Evolutionary conservation across 148 eudicot genomes (phyloP).

Genomic region (Amaranthus palmeri): DNA sequence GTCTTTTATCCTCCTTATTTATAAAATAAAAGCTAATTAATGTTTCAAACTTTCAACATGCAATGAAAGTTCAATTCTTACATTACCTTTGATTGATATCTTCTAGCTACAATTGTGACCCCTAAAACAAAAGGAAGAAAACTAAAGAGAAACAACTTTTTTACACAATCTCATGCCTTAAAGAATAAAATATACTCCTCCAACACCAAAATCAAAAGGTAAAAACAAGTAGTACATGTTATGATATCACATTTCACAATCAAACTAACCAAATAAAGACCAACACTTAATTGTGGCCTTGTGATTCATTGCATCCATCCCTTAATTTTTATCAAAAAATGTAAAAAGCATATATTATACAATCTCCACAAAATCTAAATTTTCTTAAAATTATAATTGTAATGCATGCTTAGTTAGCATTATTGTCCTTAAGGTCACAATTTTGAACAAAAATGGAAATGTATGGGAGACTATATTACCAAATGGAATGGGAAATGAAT

Average conservation of each 20-base stretch:
- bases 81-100: neutral
- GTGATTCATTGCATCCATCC: neutral
- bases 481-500: neutral
- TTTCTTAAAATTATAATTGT: neutral
- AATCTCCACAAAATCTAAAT: neutral
- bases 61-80: too few species aligned
- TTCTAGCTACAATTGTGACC: too few species aligned
- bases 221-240: constrained; percentile 5
- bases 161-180: neutral
- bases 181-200: neutral
- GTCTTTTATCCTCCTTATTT: too few species aligned
- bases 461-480: neutral
- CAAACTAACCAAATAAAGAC: constrained; percentile 2
- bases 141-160: neutral
- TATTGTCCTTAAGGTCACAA: neutral
- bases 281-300: constrained; percentile 5
- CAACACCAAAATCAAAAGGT: neutral
- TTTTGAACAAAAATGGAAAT: too few species aligned
- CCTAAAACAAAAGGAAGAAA: neutral
- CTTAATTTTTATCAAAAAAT: neutral
- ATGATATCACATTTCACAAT: neutral
- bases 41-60: too few species aligned
- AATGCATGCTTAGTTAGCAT: neutral
- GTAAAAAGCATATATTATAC: neutral
- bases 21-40: too few species aligned